Conservation (phyloP, 768 basidiomycete genomes). For the Suillus brevipes region DNA sequence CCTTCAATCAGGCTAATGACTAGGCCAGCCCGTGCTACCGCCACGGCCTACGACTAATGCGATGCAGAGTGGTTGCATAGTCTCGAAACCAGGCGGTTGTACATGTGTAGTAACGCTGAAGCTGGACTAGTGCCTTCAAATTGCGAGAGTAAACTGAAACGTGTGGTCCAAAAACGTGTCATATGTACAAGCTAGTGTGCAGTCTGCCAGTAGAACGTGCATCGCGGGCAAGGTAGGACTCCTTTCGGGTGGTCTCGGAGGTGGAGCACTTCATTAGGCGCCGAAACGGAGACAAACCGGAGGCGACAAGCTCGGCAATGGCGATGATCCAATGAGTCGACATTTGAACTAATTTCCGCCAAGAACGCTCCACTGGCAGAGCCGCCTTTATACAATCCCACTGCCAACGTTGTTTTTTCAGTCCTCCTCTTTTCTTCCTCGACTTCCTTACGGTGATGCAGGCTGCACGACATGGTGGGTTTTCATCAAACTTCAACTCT, state of each 20-base stretch:
- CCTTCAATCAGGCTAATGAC: background rate
- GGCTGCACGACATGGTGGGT: slow-evolving; percentile 1
- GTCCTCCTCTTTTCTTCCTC: background rate
- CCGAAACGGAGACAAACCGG: background rate
- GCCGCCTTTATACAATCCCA: background rate
- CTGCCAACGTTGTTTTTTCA: background rate
- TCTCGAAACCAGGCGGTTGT: background rate
- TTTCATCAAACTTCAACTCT: background rate
- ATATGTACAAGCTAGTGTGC: too few species aligned
- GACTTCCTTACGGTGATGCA: background rate
- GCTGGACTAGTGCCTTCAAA: background rate
- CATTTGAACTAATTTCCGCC: background rate
- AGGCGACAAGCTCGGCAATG: background rate
- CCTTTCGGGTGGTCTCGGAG: background rate
- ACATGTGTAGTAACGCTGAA: background rate
- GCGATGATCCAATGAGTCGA: background rate
- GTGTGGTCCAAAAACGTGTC: background rate
- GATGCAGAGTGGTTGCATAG: background rate
- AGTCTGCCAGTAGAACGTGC: too few species aligned
- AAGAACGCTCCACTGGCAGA: background rate
- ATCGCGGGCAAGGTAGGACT: too few species aligned
- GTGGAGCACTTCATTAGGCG: background rate
- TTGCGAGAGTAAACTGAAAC: background rate
- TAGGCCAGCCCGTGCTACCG: background rate
- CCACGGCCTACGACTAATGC: background rate